phyloP scores from a whole-genome alignment of 2,329 filamentous ascomycete species.

The Ceratocystis destructans region DNA sequence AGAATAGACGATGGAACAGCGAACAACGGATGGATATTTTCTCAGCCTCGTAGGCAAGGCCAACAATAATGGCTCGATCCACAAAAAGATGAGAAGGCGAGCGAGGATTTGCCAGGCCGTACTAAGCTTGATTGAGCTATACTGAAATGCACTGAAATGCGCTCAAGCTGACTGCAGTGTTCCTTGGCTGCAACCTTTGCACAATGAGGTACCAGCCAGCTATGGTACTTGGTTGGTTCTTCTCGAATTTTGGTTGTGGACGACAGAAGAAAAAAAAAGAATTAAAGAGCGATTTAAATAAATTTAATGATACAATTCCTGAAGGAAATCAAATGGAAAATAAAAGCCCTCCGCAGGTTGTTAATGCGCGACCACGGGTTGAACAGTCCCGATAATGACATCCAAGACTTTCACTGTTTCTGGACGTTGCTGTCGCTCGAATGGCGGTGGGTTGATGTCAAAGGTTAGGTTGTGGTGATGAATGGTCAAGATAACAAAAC shows the following conservation, averaged over 20 bases:
- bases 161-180: too few species aligned
- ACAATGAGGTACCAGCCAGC: neutral
- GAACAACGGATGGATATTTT: neutral
- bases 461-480: neutral
- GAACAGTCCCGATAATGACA: neutral
- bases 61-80: neutral
- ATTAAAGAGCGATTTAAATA: neutral
- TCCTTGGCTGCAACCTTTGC: too few species aligned
- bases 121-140: neutral
- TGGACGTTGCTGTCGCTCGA: too few species aligned
- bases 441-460: too few species aligned
- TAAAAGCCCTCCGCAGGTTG: neutral
- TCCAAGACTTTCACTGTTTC: too few species aligned
- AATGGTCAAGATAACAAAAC: neutral
- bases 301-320: neutral
- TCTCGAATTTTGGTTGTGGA: neutral
- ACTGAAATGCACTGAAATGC: neutral
- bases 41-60: slow-evolving; percentile 14
- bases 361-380: neutral
- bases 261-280: neutral
- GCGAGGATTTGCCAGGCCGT: neutral
- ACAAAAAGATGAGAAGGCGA: neutral
- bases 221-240: neutral
- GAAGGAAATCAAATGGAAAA: neutral
- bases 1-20: neutral